Base-by-base conservation (phyloP, 2,329 filamentous ascomycete genomes). In the Catunica adiposa region DNA sequence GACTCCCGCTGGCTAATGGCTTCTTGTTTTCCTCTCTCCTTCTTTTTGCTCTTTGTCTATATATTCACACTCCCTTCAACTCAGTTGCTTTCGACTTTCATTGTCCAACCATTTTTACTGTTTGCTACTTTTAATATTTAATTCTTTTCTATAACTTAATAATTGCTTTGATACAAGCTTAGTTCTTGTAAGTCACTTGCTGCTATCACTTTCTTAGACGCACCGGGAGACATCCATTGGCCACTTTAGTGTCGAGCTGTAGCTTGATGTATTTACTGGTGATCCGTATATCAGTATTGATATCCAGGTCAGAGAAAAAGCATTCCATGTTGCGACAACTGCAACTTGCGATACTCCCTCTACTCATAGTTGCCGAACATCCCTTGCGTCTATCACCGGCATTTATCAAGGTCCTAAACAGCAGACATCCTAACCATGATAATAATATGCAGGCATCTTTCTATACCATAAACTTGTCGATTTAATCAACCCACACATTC, bases 401-500 rank as follows among this genome's bases (percentile, higher is more conserved):
- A n/a, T 14, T 26, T 22, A 48, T 7, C 44, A 48, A 7, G 11
- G 6, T 42, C 38, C 5, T 42, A 15, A 42, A 7, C 44, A 23
- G 25, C 25, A 48, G 7, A 22, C 11, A 3, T 22, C 22, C 20
- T 48, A 48, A 48, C 9, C 20, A 51, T 23, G 20, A 3, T 22
- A n/a, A n/a, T 29, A 4, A 38, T n/a, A 34, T 29, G 31, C 17
- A 54, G 52, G 46, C 26, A 42, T 53, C 53, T 53, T 38, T 53
- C 29, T 34, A 34, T 34, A 47, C 23, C 34, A 37, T 22, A 22
- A 54, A 48, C 51, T 46, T 54, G 46, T 46, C 54, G 17, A 48
- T 48, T 25, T 26, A 29, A 29, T 50, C 22, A 8, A 17, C 47
- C 54, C 48, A 50, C 37, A 34, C 48, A 53, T 56, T 64, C 72